A percentile compares a stretch with the other conserved stretches of the same genome.
Evolutionary conservation across 305 asterid genomes (phyloP).

Genomic region (Fraxinus albicans): DNA sequence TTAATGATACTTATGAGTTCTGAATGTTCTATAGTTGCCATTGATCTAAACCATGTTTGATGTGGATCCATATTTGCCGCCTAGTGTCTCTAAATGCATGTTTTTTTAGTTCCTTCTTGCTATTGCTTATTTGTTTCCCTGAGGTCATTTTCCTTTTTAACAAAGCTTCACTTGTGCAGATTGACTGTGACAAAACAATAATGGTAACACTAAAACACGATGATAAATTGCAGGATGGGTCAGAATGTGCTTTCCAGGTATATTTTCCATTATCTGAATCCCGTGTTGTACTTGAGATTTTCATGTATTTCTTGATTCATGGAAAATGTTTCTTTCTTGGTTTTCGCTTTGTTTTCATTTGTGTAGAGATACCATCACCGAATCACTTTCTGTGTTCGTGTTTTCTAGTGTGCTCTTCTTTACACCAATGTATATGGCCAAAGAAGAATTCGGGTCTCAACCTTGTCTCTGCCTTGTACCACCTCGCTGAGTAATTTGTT

Average conservation of each 20-base stretch:
- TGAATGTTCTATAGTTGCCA: neutral
- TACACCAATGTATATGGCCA: conserved; percentile 83
- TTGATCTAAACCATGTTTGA: neutral
- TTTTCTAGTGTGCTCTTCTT: conserved; percentile 79
- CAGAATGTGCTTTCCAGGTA: conserved; percentile 93
- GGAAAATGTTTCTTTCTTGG: conserved; percentile 3
- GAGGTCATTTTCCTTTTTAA: conserved; percentile 13
- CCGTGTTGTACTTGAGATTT: neutral
- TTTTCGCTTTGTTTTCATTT: neutral
- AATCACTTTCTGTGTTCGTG: conserved; percentile 24
- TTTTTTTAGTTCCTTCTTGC: conserved; percentile 1
- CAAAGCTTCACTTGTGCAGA: conserved; percentile 42
- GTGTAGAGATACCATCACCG: conserved; percentile 11
- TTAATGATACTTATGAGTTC: neutral
- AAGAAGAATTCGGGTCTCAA: conserved; percentile 86
- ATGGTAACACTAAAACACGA: conserved; percentile 88
- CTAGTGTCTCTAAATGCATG: conserved; percentile 16
- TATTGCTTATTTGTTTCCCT: conserved; percentile 10
- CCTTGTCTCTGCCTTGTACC: conserved; percentile 80
- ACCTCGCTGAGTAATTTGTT: conserved; percentile 70
- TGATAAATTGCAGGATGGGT: conserved; percentile 86
- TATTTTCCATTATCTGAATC: conserved; percentile 19
- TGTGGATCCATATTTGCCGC: neutral
- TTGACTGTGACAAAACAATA: conserved; percentile 92
- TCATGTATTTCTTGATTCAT: conserved; percentile 1